A percentile compares a stretch with the other conserved stretches of the same genome.
These are phyloP conservation scores for Aspergillus uvarum DNA, from an alignment of 2,329 filamentous ascomycete species.

Conservation along the genomic window DNA sequence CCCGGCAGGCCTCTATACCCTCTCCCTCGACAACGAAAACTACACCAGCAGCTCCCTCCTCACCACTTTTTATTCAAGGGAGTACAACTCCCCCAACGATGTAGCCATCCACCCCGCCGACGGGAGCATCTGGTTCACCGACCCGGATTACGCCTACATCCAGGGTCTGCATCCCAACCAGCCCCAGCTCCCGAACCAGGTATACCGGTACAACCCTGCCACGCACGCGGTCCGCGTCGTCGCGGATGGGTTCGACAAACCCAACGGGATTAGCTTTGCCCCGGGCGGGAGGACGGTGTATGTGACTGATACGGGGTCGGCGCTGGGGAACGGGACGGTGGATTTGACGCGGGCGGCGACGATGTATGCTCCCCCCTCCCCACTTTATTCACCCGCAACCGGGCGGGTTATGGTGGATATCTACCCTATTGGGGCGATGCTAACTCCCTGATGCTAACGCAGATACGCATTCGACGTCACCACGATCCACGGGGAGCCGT, in stretches of 20 bases:
- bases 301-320: conserved; percentile 42
- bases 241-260: conserved; percentile 40
- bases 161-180: conserved; percentile 29
- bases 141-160: conserved; percentile 39
- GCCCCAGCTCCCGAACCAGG: conserved; percentile 37
- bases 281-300: conserved; percentile 42
- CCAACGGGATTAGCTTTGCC: conserved; percentile 46
- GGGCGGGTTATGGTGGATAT: too few relatives aligned
- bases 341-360: conserved; percentile 22
- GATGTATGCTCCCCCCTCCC: conserved; percentile 29
- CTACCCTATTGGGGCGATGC: too few relatives aligned
- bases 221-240: conserved; percentile 40
- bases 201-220: conserved; percentile 42
- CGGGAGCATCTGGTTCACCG: conserved; percentile 43
- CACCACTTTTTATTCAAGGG: conserved; percentile 36
- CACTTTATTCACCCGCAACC: too few relatives aligned
- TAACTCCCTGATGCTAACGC: neutral
- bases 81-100: conserved; percentile 36
- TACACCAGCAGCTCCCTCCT: conserved; percentile 9
- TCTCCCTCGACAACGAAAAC: conserved; percentile 14
- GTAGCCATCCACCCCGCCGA: conserved; percentile 33
- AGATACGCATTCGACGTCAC: conserved; percentile 53
- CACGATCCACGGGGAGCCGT: conserved; percentile 35
- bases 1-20: conserved; percentile 24
- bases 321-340: conserved; percentile 23